Percentiles rank a stretch among this genome's conserved stretches.
These are phyloP conservation scores for Boletales sp. DNA, from an alignment of 768 basidiomycete species.

Conservation along the genomic window DNA sequence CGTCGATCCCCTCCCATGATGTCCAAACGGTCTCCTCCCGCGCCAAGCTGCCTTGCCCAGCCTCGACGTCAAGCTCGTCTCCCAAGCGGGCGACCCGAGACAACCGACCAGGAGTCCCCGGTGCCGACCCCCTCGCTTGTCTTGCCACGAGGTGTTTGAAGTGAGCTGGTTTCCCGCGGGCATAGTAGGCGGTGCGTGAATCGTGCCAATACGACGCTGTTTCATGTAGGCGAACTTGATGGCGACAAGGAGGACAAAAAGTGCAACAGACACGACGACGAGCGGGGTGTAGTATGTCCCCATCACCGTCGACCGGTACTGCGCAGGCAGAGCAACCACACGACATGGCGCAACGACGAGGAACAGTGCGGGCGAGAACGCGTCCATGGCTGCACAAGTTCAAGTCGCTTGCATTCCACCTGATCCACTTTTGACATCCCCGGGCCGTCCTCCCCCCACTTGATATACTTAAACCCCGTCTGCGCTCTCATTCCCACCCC, in stretches of 20 bases:
- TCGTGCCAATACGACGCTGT: slow-evolving; percentile 23
- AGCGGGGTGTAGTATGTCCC: slow-evolving; percentile 9
- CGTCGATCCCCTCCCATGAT: no score
- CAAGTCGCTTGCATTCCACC: slow-evolving; percentile 21
- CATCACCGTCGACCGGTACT: background rate
- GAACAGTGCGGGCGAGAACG: background rate
- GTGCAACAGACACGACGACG: slow-evolving; percentile 8
- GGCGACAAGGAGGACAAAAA: slow-evolving; percentile 20
- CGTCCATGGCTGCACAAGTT: slow-evolving; percentile 7
- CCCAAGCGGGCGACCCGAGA: slow-evolving; percentile 32
- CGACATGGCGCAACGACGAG: background rate
- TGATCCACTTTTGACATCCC: background rate
- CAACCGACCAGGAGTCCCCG: slow-evolving; percentile 25
- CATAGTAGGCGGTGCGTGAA: slow-evolving; percentile 14
- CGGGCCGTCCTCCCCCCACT: background rate
- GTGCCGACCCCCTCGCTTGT: slow-evolving; percentile 2
- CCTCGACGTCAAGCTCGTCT: slow-evolving; percentile 17
- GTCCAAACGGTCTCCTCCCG: no score
- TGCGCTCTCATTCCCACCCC: background rate
- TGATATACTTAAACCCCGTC: background rate
- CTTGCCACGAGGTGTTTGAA: slow-evolving; percentile 1
- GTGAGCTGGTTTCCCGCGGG: background rate
- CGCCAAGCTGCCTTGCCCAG: slow-evolving; percentile 5
- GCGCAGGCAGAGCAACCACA: slow-evolving; percentile 13
- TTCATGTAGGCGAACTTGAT: slow-evolving; percentile 28